phyloP scores from a whole-genome alignment of 177 flowering plant species.

The Vitis hybrid region DNA sequence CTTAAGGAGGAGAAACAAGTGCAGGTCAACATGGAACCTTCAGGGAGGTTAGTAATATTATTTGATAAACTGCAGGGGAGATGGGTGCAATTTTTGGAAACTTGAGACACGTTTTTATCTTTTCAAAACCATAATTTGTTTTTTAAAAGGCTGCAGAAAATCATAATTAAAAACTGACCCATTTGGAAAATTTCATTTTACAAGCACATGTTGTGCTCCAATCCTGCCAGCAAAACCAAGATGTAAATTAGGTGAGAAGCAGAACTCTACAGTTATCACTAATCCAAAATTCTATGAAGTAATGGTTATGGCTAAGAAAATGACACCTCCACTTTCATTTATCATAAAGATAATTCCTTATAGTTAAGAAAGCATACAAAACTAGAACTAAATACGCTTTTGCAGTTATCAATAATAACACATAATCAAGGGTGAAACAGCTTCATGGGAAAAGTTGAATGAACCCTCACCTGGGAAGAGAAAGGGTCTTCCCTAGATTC shows the following conservation, averaged over 20 bases:
- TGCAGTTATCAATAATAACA: background rate
- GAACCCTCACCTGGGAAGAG: slow-evolving; percentile 15
- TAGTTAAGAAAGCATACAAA: background rate
- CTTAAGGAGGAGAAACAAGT: too few species aligned
- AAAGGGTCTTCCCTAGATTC: slow-evolving; percentile 3
- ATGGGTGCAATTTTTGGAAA: too few species aligned
- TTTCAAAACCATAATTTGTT: too few species aligned
- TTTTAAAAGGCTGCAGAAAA: too few species aligned
- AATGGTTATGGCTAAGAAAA: too few species aligned
- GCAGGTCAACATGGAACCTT: too few species aligned
- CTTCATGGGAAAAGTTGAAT: background rate
- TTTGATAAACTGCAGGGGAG: too few species aligned
- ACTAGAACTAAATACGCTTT: background rate
- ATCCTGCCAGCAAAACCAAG: background rate
- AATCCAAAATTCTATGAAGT: background rate
- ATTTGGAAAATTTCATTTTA: background rate
- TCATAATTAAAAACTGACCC: background rate
- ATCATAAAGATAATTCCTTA: too few species aligned
- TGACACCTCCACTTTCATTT: too few species aligned
- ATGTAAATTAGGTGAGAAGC: background rate
- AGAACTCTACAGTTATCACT: background rate
- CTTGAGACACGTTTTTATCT: too few species aligned
- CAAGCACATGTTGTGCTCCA: background rate
- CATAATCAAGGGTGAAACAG: background rate
- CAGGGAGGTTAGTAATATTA: too few species aligned